Evolutionary conservation across 495 filamentous ascomycete genomes (phyloP), one percentile per base, ranked within the genome.

Genomic region (Penicillium turbatum): DNA sequence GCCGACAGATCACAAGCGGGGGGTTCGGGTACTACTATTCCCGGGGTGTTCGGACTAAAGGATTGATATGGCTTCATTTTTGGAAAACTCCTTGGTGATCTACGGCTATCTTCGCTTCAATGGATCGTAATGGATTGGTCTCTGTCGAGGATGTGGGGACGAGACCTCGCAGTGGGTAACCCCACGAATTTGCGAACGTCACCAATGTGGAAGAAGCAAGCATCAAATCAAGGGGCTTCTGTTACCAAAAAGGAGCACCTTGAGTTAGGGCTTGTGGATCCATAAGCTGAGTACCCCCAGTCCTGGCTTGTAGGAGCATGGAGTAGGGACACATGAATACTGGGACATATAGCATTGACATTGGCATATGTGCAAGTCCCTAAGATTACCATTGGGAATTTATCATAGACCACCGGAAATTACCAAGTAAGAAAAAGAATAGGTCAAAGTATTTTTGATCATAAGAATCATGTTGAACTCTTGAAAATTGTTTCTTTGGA

Each of bases 401-500:
- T n/a, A 35, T 35, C 32, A 35, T 13, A 24, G 21, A 24, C 21
- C 21, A 24, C 21, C 21, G 2, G 21, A 24, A 24, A 16, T 7
- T 38, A 38, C 16, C 31, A 17, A 34, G 15, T 10, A n/a, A n/a
- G n/a, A 57, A 56, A 45, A 58, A 54, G 13, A 32, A 40, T 64
- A 54, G 46, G 48, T 51, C 37, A 42, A 40, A 51, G 30, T 42
- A 42, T 51, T 51, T 51, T 51, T 51, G 37, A 64, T 65, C 59
- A 61, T 70, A 64, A 65, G 60, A 51, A 68, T 64, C 64, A 67
- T 69, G 57, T 64, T 70, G 65, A 72, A 72, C 66, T 66, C 65
- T 68, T 67, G 61, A 68, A 69, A 68, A 65, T 63, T 70, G 67
- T 66, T 70, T 65, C 58, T 64, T 74, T 73, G 71, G 66, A 74